Percentiles rank a stretch among this genome's conserved stretches.
These are phyloP conservation scores for Thraustotheca clavata DNA, from an alignment of 352 stramenopile species.

Conservation along the genomic window DNA sequence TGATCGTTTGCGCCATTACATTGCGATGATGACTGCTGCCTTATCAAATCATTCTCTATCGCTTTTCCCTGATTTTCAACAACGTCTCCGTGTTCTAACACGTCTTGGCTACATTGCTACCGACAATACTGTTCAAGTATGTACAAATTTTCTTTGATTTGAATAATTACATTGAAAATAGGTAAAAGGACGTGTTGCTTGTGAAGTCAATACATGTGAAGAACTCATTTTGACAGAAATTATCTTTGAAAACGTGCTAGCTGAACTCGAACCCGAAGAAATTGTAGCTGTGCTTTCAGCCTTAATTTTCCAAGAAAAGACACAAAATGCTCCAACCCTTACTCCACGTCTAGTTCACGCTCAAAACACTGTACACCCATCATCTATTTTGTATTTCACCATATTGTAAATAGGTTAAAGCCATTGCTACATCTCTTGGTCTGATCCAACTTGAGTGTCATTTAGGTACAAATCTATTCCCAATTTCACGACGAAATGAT, in stretches of 20 bases:
- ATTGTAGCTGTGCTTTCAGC: constrained; percentile 94
- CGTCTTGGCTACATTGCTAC: constrained; percentile 91
- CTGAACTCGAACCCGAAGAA: constrained; percentile 93
- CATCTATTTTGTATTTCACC: background rate
- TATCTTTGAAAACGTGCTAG: constrained; percentile 98
- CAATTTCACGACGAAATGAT: background rate
- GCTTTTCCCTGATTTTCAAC: constrained; percentile 96
- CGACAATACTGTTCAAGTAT: constrained; percentile 38
- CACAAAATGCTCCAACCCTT: constrained; percentile 60
- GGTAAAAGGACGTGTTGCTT: constrained; percentile 95
- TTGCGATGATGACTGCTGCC: constrained; percentile 24
- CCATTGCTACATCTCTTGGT: constrained; percentile 63
- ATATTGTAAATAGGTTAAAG: constrained; percentile 12
- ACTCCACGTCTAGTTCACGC: constrained; percentile 58
- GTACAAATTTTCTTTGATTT: background rate
- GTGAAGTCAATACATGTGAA: constrained; percentile 98
- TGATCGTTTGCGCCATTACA: constrained; percentile 63
- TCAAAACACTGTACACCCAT: constrained; percentile 80
- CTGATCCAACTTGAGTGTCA: constrained; percentile 78
- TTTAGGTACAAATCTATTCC: background rate
- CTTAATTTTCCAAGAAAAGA: constrained; percentile 96
- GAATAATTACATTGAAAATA: constrained; percentile 45
- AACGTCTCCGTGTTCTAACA: constrained; percentile 88
- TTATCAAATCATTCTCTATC: constrained; percentile 80
- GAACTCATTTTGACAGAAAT: constrained; percentile 98